phyloP scores from a whole-genome alignment of 805 yeast species.

The Candida arabinofermentans region DNA sequence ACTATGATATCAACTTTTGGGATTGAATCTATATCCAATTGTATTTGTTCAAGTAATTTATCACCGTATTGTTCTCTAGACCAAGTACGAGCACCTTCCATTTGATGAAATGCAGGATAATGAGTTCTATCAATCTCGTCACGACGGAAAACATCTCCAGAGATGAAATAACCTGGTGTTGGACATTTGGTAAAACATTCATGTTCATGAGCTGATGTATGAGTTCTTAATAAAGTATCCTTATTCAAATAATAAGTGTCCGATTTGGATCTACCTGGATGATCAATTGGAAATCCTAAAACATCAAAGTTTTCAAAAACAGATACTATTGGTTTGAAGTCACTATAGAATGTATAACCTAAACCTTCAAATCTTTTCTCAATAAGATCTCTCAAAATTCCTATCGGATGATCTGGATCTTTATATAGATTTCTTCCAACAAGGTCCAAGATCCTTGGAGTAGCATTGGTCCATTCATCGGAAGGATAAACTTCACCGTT shows the following conservation, averaged over 20 bases:
- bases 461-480: slow-evolving; percentile 84
- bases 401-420: slow-evolving; percentile 80
- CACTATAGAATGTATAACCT: slow-evolving; percentile 75
- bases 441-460: slow-evolving; percentile 63
- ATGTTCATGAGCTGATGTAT: slow-evolving; percentile 94
- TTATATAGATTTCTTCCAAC: slow-evolving; percentile 73
- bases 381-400: slow-evolving; percentile 72
- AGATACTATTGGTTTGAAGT: slow-evolving; percentile 80
- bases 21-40: slow-evolving; percentile 57
- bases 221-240: slow-evolving; percentile 74
- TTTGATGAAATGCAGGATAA: slow-evolving; percentile 95
- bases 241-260: slow-evolving; percentile 90
- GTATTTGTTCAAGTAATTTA: slow-evolving; percentile 41
- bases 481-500: slow-evolving; percentile 49
- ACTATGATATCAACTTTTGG: slow-evolving; percentile 70
- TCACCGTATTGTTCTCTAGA: slow-evolving; percentile 38
- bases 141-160: slow-evolving; percentile 94
- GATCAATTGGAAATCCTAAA: slow-evolving; percentile 85
- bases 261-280: slow-evolving; percentile 87
- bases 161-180: slow-evolving; percentile 84
- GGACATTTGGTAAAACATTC: slow-evolving; percentile 66
- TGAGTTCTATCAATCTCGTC: slow-evolving; percentile 96
- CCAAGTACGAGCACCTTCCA: slow-evolving; percentile 97
- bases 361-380: slow-evolving; percentile 61
- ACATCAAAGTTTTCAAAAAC: slow-evolving; percentile 85